Evolutionary conservation across 2,329 filamentous ascomycete genomes (phyloP).

Genomic region (Tricladium varicosporioides): DNA sequence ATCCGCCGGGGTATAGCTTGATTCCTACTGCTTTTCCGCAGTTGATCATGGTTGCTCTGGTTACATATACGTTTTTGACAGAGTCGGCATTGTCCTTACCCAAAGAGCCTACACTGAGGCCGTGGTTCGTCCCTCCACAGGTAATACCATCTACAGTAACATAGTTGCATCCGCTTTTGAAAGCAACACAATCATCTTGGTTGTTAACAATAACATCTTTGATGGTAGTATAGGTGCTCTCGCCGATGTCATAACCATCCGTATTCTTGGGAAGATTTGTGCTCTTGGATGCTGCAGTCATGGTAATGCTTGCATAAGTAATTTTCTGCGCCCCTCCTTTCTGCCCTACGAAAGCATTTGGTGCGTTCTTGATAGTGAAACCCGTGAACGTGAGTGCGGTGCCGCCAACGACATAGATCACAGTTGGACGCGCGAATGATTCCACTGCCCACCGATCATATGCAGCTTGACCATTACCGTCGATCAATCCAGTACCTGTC

Average conservation of each 20-base stretch:
- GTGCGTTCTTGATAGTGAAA: conserved; percentile 41
- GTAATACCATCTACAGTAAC: conserved; percentile 41
- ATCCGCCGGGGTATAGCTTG: conserved; percentile 43
- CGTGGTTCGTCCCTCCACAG: conserved; percentile 44
- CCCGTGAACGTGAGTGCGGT: conserved; percentile 39
- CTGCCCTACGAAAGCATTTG: conserved; percentile 43
- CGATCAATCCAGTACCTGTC: conserved; percentile 42
- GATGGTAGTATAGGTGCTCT: conserved; percentile 46
- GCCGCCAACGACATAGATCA: conserved; percentile 41
- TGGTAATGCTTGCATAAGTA: conserved; percentile 36
- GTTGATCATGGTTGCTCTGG: conserved; percentile 39
- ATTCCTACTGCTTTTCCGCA: conserved; percentile 46
- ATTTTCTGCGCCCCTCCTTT: conserved; percentile 37
- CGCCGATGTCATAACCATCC: conserved; percentile 50
- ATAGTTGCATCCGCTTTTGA: conserved; percentile 52
- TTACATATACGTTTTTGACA: conserved; percentile 44
- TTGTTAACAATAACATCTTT: conserved; percentile 49
- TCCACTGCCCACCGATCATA: conserved; percentile 41
- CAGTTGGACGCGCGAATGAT: conserved; percentile 40
- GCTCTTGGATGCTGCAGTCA: conserved; percentile 41
- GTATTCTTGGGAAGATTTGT: conserved; percentile 48
- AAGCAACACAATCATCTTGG: conserved; percentile 57
- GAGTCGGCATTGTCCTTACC: conserved; percentile 39
- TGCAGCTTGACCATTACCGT: conserved; percentile 45
- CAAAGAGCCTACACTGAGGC: conserved; percentile 46